These are phyloP conservation scores for Boechera stricta DNA, from an alignment of 345 rosid species.

Conservation along the genomic window DNA sequence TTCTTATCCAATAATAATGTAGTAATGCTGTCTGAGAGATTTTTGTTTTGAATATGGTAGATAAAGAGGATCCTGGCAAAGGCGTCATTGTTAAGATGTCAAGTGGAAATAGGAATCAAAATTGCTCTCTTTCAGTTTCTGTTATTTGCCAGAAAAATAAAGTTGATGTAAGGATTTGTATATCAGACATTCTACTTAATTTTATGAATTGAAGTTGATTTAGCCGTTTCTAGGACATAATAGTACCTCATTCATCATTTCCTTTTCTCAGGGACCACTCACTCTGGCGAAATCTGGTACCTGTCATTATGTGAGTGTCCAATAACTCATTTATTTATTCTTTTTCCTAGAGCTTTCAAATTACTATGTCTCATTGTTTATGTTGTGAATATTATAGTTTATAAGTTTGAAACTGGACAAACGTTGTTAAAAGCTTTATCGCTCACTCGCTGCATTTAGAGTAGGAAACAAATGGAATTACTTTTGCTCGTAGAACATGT, in stretches of 20 bases:
- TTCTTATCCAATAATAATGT: slow-evolving; percentile 4
- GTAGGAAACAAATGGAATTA: background rate
- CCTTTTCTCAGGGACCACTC: slow-evolving; percentile 69
- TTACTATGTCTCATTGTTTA: background rate
- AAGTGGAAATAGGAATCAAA: slow-evolving; percentile 42
- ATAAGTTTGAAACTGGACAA: background rate
- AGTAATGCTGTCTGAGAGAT: slow-evolving; percentile 22
- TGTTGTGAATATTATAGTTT: background rate
- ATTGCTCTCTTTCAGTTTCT: slow-evolving; percentile 86
- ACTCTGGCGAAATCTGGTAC: slow-evolving; percentile 61
- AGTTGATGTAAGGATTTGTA: slow-evolving; percentile 62
- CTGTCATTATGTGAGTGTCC: slow-evolving; percentile 77
- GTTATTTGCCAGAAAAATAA: slow-evolving; percentile 71
- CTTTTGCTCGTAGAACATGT: background rate
- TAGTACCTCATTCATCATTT: slow-evolving; percentile 24
- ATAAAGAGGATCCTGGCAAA: slow-evolving; percentile 69
- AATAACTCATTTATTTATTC: slow-evolving; percentile 27
- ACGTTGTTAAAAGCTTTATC: background rate
- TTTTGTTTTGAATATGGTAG: slow-evolving; percentile 52
- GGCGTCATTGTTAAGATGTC: slow-evolving; percentile 86
- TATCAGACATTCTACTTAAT: slow-evolving; percentile 29
- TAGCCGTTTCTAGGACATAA: slow-evolving; percentile 25
- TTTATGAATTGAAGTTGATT: slow-evolving; percentile 24
- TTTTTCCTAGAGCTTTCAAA: slow-evolving; percentile 3
- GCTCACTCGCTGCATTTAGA: background rate